A percentile compares a stretch with the other conserved stretches of the same genome.
Evolutionary conservation across 495 filamentous ascomycete genomes (phyloP).

Genomic region (Clohesyomyces aquaticus): DNA sequence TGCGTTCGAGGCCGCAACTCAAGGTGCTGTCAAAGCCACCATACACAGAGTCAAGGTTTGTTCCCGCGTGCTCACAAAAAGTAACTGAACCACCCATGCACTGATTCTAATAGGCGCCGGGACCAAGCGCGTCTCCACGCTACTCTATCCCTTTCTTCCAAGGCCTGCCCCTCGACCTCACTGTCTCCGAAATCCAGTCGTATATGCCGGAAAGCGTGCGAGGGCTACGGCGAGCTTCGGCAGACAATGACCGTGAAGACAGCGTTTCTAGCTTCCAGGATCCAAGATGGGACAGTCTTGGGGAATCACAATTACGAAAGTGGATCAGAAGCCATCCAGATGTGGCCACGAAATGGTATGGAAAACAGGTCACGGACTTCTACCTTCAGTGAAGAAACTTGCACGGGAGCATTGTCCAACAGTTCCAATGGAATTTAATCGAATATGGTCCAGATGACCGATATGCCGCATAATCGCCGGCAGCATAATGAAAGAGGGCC

Average conservation of each 20-base stretch:
- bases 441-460: too few relatives aligned
- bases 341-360: slow-evolving; percentile 40
- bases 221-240: slow-evolving; percentile 21
- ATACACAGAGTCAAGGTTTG: slow-evolving; percentile 52
- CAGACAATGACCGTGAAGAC: not conserved
- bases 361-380: slow-evolving; percentile 30
- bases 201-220: slow-evolving; percentile 41
- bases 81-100: not conserved
- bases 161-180: slow-evolving; percentile 46
- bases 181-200: slow-evolving; percentile 32
- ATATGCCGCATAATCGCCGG: too few relatives aligned
- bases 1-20: slow-evolving; percentile 61
- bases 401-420: not conserved
- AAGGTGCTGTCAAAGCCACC: slow-evolving; percentile 57
- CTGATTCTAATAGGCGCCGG: slow-evolving; percentile 19
- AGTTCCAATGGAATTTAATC: not conserved
- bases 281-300: slow-evolving; percentile 41
- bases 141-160: slow-evolving; percentile 58
- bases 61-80: not conserved
- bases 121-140: slow-evolving; percentile 22
- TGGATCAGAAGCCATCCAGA: slow-evolving; percentile 42
- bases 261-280: slow-evolving; percentile 38
- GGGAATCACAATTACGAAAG: slow-evolving; percentile 43
- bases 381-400: slow-evolving; percentile 24
- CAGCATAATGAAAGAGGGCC: too few relatives aligned